These are phyloP conservation scores for Lentinula boryana DNA, from an alignment of 768 basidiomycete species.

Conservation along the genomic window DNA sequence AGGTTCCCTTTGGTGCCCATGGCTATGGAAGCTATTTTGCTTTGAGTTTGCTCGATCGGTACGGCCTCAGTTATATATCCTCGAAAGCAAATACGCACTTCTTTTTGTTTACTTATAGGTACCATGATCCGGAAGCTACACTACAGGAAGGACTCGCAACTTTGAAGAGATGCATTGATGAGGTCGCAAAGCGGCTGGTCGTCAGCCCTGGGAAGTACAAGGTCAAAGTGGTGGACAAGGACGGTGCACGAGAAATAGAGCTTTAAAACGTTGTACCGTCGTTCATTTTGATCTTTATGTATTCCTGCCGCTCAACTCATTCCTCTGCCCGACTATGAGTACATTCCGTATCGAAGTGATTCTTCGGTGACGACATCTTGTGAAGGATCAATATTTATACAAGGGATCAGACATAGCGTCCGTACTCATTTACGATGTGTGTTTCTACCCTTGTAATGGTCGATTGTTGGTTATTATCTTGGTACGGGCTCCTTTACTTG, in stretches of 20 bases:
- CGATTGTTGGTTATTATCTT: too few species aligned
- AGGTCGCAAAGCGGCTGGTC: constrained; percentile 79
- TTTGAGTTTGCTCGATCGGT: constrained; percentile 89
- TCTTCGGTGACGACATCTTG: too few species aligned
- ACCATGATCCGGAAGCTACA: constrained; percentile 84
- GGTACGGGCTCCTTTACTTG: too few species aligned
- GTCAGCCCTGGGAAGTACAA: constrained; percentile 79
- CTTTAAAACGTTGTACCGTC: constrained; percentile 31
- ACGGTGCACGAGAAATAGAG: constrained; percentile 79
- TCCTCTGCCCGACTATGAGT: too few species aligned
- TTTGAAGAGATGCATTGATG: constrained; percentile 80
- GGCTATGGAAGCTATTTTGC: constrained; percentile 94
- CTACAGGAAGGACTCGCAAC: constrained; percentile 83
- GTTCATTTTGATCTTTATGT: background rate
- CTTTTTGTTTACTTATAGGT: constrained; percentile 36
- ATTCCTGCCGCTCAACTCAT: background rate
- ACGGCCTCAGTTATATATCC: constrained; percentile 14
- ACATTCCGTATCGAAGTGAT: too few species aligned
- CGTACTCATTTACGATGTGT: too few species aligned
- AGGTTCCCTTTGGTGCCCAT: constrained; percentile 91
- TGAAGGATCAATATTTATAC: too few species aligned
- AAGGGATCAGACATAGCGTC: too few species aligned
- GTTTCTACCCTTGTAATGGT: too few species aligned
- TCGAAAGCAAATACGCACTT: background rate
- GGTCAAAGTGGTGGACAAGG: constrained; percentile 89